A percentile compares a stretch with the other conserved stretches of the same genome.
These are phyloP conservation scores for Escallonia rubra DNA, from an alignment of 129 eudicot genomes.

Conservation along the genomic window DNA sequence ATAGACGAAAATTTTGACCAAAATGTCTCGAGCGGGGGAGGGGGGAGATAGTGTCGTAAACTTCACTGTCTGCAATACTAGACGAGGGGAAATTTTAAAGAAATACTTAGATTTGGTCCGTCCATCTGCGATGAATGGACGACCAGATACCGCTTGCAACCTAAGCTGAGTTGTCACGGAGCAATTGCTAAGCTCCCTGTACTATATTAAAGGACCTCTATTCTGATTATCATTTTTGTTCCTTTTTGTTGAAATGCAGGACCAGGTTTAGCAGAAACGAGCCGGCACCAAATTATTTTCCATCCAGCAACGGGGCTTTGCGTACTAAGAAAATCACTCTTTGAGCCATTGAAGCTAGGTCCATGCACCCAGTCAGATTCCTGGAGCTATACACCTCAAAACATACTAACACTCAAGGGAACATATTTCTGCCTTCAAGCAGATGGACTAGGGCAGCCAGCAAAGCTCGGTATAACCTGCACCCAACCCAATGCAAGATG, in stretches of 20 bases:
- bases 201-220: too few relatives aligned
- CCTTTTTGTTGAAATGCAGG: conserved; percentile 42
- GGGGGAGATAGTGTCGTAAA: too few relatives aligned
- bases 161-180: too few relatives aligned
- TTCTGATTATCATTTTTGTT: not conserved
- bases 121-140: too few relatives aligned
- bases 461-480: conserved; percentile 34
- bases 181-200: too few relatives aligned
- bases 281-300: conserved; percentile 42
- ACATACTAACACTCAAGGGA: conserved; percentile 38
- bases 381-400: conserved; percentile 53
- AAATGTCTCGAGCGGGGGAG: too few relatives aligned
- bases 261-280: conserved; percentile 39
- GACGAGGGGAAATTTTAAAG: too few relatives aligned
- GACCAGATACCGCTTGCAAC: too few relatives aligned
- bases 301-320: conserved; percentile 82
- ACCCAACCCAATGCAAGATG: conserved; percentile 30
- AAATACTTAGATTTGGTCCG: too few relatives aligned
- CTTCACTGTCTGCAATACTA: too few relatives aligned
- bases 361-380: conserved; percentile 51
- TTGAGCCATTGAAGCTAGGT: conserved; percentile 46
- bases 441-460: conserved; percentile 22
- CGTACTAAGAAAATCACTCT: conserved; percentile 26
- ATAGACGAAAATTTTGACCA: too few relatives aligned
- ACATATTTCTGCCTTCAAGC: conserved; percentile 56